Evolutionary conservation across 2,329 filamentous ascomycete genomes (phyloP), one percentile per base, ranked within the genome.

Genomic region (Botrytis porri): DNA sequence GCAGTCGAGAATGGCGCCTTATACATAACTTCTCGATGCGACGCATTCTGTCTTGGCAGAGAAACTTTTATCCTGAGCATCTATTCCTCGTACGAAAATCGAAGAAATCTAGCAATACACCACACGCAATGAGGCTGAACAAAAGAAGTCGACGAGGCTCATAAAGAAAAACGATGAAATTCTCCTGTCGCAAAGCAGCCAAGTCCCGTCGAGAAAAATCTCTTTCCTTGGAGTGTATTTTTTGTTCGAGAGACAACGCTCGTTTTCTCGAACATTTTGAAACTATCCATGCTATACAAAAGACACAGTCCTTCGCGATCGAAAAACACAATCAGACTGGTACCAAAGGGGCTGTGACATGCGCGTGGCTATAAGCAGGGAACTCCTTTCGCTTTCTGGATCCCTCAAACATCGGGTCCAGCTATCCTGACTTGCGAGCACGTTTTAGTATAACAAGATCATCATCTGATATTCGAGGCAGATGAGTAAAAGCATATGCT

Each of bases 401-500:
- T 98, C 95, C 0, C 95, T 95, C 0, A 98, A 83, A 71, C 94
- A 98, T 77, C 97, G 95, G 80, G 75, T 78, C 95, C 95, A 98
- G 0, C 93, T 97, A 72, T 96, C 92, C 69, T 92, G 88, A 76
- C 97, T 97, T 0, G 87, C 86, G 0, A 92, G 90, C 0, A 97
- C 93, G 0, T 93, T 97, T 78, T 98, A 95, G 73, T 94, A 92
- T 0, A 98, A 82, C 0, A 98, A 82, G 0, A 93, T 92, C 87
- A 98, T 93, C 89, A 97, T 97, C 4, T 91, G 92, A 75, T 98
- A 98, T 0, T 94, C 91, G 25, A 95, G 82, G 75, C 97, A 97
- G 0, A 98, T 94, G 72, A 97, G 98, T 0, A 90, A 89, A 0
- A 97, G 84, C 94, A 98, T 97, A 72, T 97, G 92, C 67, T 98